These are phyloP conservation scores for Saccharum spontaneum DNA, from an alignment of 176 grass and related monocot species.

Conservation along the genomic window DNA sequence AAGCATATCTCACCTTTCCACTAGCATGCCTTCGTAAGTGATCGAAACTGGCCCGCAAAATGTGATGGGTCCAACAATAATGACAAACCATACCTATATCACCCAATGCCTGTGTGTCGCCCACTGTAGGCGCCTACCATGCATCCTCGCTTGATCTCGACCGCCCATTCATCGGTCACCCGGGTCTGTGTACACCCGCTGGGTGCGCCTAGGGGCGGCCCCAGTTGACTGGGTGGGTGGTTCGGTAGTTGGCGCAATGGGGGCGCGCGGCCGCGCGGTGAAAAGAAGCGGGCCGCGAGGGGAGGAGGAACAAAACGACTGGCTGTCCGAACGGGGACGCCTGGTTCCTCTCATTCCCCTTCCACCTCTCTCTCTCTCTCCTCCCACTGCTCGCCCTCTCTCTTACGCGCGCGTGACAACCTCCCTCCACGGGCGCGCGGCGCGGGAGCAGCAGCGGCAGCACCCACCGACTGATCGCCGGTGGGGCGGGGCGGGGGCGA, in stretches of 20 bases:
- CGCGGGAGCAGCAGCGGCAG: not conserved
- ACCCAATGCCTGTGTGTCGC: not conserved
- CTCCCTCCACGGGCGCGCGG: slow-evolving; percentile 18
- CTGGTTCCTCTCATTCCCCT: slow-evolving; percentile 64
- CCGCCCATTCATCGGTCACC: not conserved
- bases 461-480: slow-evolving; percentile 11
- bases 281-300: slow-evolving; percentile 3
- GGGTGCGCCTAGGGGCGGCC: slow-evolving; percentile 5
- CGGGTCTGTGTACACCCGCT: not conserved
- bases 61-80: not conserved
- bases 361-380: slow-evolving; percentile 17
- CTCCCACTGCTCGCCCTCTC: not conserved
- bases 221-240: slow-evolving; percentile 18
- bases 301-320: slow-evolving; percentile 57
- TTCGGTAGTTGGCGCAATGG: slow-evolving; percentile 26
- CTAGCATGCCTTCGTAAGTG: not conserved
- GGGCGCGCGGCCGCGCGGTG: slow-evolving; percentile 12
- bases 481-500: slow-evolving; percentile 17
- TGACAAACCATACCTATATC: not conserved
- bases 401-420: slow-evolving; percentile 31
- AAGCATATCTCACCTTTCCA: not conserved
- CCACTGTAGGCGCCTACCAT: not conserved
- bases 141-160: not conserved
- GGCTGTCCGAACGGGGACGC: slow-evolving; percentile 74
- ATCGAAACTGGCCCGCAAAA: not conserved